Evolutionary conservation across 768 basidiomycete species (phyloP).

Genomic region (Multifurca ochricompacta): DNA sequence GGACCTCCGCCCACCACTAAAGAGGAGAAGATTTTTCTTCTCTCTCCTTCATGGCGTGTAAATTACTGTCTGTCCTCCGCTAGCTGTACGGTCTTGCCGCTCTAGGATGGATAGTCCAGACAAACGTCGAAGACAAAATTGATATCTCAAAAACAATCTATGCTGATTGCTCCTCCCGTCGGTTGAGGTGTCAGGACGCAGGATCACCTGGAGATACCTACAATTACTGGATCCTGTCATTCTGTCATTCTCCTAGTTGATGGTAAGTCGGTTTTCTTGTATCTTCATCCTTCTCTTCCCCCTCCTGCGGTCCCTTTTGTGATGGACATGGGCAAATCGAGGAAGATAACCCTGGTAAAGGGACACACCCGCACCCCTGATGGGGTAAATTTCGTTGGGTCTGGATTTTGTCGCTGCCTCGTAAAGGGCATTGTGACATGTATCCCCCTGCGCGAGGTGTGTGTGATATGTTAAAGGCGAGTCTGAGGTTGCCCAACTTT

Average conservation of each 20-base stretch:
- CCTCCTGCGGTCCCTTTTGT: not conserved
- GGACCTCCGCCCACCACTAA: not conserved
- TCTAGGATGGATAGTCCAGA: slow-evolving; percentile 74
- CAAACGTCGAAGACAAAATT: slow-evolving; percentile 71
- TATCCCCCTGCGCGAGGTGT: slow-evolving; percentile 43
- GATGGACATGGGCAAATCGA: slow-evolving; percentile 33
- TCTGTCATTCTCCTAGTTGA: not conserved
- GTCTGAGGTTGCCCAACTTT: slow-evolving; percentile 49
- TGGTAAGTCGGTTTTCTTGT: slow-evolving; percentile 27
- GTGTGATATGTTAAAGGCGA: slow-evolving; percentile 83
- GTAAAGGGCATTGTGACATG: slow-evolving; percentile 20
- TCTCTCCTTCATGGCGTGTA: slow-evolving; percentile 52
- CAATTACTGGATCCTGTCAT: slow-evolving; percentile 32
- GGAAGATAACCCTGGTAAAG: slow-evolving; percentile 88
- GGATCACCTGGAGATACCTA: slow-evolving; percentile 85
- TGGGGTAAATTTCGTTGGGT: slow-evolving; percentile 22
- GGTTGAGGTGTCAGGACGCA: slow-evolving; percentile 87
- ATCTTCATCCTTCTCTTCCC: slow-evolving; percentile 16
- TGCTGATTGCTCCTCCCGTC: slow-evolving; percentile 83
- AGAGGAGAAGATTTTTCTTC: slow-evolving; percentile 13
- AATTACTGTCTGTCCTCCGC: slow-evolving; percentile 70
- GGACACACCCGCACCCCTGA: slow-evolving; percentile 57
- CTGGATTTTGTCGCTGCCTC: slow-evolving; percentile 6
- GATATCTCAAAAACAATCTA: slow-evolving; percentile 85
- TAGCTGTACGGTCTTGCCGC: slow-evolving; percentile 31